Evolutionary conservation across 805 yeast species (phyloP).

Genomic region (Kodamaea neixiangensis): DNA sequence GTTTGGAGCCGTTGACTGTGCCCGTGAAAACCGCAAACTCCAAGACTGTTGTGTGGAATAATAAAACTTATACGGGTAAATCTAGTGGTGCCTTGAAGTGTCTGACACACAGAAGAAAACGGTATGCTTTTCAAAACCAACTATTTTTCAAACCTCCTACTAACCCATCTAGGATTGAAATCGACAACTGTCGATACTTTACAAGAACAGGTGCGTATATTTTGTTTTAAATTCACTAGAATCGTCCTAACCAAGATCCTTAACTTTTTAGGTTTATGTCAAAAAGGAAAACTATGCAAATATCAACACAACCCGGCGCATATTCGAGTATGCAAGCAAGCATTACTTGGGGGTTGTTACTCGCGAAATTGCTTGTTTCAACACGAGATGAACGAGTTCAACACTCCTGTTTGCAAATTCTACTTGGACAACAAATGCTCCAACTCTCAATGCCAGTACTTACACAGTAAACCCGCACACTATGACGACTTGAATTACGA

Average conservation of each 20-base stretch:
- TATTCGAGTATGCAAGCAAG: slow-evolving; percentile 56
- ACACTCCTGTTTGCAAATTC: slow-evolving; percentile 46
- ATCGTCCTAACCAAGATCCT: neutral
- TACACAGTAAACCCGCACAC: slow-evolving; percentile 49
- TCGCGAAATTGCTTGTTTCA: slow-evolving; percentile 52
- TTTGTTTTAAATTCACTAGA: neutral
- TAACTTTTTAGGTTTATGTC: slow-evolving; percentile 47
- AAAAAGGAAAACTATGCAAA: slow-evolving; percentile 51
- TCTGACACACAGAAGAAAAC: slow-evolving; percentile 12
- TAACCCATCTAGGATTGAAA: slow-evolving; percentile 12
- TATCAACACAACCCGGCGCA: slow-evolving; percentile 53
- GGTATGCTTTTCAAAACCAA: slow-evolving; percentile 13
- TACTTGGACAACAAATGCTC: slow-evolving; percentile 27
- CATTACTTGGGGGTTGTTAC: slow-evolving; percentile 49
- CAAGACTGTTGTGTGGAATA: slow-evolving; percentile 32
- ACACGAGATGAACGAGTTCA: slow-evolving; percentile 59
- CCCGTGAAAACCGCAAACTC: slow-evolving; percentile 15
- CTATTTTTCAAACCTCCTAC: slow-evolving; percentile 1
- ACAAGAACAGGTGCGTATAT: slow-evolving; percentile 39
- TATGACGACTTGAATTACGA: slow-evolving; percentile 40
- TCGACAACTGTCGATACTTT: slow-evolving; percentile 36
- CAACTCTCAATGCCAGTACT: slow-evolving; percentile 55
- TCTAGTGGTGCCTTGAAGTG: slow-evolving; percentile 29
- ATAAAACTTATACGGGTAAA: slow-evolving; percentile 23
- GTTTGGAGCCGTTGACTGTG: slow-evolving; percentile 39